Base-by-base conservation (phyloP, 2,329 filamentous ascomycete species). In the Alternaria longipes region DNA sequence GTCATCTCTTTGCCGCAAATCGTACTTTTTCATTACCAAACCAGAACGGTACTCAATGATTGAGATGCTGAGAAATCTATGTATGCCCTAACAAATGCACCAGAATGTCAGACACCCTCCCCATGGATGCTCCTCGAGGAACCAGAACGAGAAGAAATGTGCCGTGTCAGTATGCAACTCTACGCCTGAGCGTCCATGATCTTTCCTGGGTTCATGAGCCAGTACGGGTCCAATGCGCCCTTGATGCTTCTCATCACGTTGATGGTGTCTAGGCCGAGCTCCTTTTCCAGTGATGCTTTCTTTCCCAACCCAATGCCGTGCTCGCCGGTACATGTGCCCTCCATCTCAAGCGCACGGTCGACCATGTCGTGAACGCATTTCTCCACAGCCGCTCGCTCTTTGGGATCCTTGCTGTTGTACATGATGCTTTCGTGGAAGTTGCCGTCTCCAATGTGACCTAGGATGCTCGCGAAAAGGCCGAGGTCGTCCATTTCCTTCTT, bases 381-480 rank as follows among this genome's bases (percentile, higher is more conserved):
- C 75, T 95, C 91, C 1, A 95, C 92, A 67, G 90, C 91, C 42
- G 85, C 89, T 57, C 86, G 86, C 79, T 97, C 91, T 26, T 84
- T 87, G 3, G 87, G 84, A 56, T 93, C 84, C 24, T 83, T 85
- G 26, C 86, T 86, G 79, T 95, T 88, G 77, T 97, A 97, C 81
- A 97, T 90, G 79, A 97, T 95, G 74, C 90, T 92, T 76, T 94
- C 90, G 77, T 97, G 94, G 81, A 97, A 97, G 79, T 97, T 97
- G 38, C 94, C 94, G 74, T 97, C 94, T 12, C 94, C 94, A 58
- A 97, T 90, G 74, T 97, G 94, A 3, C 94, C 94, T 4, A 97
- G 83, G 28, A 97, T 91, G 71, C 91, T 93, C 1, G 93, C 92
- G 75, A 97, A 97, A 2, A 97, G 81, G 0, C 92, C 93, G 11